These are phyloP conservation scores for Pichia deserticola DNA, from an alignment of 805 yeast genomes.

Conservation along the genomic window DNA sequence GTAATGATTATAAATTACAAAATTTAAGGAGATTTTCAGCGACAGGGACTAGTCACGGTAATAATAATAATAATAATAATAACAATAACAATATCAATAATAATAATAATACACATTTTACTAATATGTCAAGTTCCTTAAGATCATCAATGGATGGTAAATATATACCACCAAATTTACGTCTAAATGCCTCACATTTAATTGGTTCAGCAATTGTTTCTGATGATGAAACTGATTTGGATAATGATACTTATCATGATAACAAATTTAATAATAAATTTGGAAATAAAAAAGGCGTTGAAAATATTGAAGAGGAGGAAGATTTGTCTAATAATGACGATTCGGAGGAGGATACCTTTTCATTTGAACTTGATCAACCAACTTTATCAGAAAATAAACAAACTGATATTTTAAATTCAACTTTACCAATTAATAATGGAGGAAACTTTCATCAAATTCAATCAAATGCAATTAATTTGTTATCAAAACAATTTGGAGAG, in stretches of 20 bases:
- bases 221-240: conserved; percentile 26
- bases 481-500: conserved; percentile 13
- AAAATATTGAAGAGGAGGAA: not conserved
- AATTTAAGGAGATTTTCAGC: conserved; percentile 26
- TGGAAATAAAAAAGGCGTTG: conserved; percentile 20
- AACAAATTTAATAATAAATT: not conserved
- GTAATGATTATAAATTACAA: conserved; percentile 62
- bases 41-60: not conserved
- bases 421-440: not conserved
- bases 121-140: conserved; percentile 16
- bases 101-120: not conserved
- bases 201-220: conserved; percentile 17
- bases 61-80: not conserved
- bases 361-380: conserved; percentile 26
- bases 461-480: conserved; percentile 8
- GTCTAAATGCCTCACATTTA: conserved; percentile 13
- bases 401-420: not conserved
- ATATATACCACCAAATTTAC: conserved; percentile 60
- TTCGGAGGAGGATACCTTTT: conserved; percentile 29
- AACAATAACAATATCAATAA: no score
- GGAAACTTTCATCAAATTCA: conserved; percentile 4
- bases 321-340: conserved; percentile 12
- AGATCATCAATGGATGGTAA: conserved; percentile 35
- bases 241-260: conserved; percentile 10
- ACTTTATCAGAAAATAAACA: not conserved